phyloP scores from a whole-genome alignment of 805 yeast genomes.

The Ogataea parapolymorpha region DNA sequence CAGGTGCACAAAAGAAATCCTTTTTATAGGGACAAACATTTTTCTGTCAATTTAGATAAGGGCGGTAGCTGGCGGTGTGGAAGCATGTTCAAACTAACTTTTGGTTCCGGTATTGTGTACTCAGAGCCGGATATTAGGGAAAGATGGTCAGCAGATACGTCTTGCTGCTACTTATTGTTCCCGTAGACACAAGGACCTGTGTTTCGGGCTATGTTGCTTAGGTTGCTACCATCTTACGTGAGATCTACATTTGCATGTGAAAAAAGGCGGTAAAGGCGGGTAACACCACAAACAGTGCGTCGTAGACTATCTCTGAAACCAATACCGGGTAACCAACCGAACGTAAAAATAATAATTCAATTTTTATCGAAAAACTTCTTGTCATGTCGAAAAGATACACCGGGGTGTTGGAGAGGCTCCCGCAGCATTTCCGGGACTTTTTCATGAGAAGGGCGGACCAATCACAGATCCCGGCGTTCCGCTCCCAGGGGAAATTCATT shows the following conservation, averaged over 20 bases:
- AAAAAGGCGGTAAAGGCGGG: not conserved
- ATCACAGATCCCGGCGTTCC: constrained; percentile 34
- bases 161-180: not conserved
- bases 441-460: constrained; percentile 29
- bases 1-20: not conserved
- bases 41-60: constrained; percentile 9
- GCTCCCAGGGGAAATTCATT: constrained; percentile 24
- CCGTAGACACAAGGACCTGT: not conserved
- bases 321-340: not conserved
- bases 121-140: not conserved
- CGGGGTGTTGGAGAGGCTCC: constrained; percentile 30
- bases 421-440: constrained; percentile 26
- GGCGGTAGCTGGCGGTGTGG: constrained; percentile 1
- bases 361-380: not conserved
- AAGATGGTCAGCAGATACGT: not conserved
- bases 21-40: constrained; percentile 4
- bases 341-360: too few relatives aligned
- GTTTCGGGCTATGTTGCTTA: not conserved
- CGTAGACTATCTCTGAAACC: not conserved
- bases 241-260: constrained; percentile 4
- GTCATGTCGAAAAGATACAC: constrained; percentile 29
- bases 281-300: not conserved
- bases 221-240: not conserved
- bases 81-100: not conserved
- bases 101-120: not conserved